Percentiles rank a stretch among this genome's conserved stretches.
These are phyloP conservation scores for Ascomycota sp. DNA, from an alignment of 2,329 filamentous ascomycete species.

Conservation along the genomic window DNA sequence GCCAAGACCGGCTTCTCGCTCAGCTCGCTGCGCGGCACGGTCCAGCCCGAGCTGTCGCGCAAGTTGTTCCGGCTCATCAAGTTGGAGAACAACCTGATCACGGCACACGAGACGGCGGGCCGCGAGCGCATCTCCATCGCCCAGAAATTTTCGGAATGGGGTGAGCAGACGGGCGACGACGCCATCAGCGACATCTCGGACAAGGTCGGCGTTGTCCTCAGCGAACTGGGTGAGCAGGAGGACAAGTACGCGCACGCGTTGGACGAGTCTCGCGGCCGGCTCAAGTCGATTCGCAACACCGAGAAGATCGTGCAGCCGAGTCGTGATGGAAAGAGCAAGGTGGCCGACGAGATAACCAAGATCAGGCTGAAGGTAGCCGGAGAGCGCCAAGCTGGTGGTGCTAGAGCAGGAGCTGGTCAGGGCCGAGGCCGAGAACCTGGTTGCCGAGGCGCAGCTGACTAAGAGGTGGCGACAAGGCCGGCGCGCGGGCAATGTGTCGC, in stretches of 20 bases:
- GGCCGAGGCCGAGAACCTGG: constrained; percentile 85
- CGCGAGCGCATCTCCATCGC: constrained; percentile 73
- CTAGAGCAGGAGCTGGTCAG: constrained; percentile 93
- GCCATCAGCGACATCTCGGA: constrained; percentile 77
- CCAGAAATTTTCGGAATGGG: constrained; percentile 87
- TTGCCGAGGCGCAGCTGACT: constrained; percentile 88
- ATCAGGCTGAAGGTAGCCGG: constrained; percentile 83
- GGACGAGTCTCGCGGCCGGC: constrained; percentile 60
- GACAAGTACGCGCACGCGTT: constrained; percentile 69
- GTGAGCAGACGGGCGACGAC: constrained; percentile 76
- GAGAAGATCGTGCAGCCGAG: constrained; percentile 90
- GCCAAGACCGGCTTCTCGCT: constrained; percentile 46
- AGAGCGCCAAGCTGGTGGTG: constrained; percentile 58
- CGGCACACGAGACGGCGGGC: constrained; percentile 64
- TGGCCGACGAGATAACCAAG: constrained; percentile 79
- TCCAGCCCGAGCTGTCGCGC: constrained; percentile 75
- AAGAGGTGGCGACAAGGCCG: constrained; percentile 57
- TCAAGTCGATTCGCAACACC: constrained; percentile 90
- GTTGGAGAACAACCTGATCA: constrained; percentile 74
- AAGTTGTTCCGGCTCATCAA: constrained; percentile 88
- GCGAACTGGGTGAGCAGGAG: constrained; percentile 87
- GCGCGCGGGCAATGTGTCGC: too few species aligned
- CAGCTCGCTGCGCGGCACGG: constrained; percentile 62
- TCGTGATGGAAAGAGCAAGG: constrained; percentile 69
- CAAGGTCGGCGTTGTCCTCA: constrained; percentile 82